Conservation (phyloP, 768 basidiomycete genomes). For the Flagelloscypha sp. region DNA sequence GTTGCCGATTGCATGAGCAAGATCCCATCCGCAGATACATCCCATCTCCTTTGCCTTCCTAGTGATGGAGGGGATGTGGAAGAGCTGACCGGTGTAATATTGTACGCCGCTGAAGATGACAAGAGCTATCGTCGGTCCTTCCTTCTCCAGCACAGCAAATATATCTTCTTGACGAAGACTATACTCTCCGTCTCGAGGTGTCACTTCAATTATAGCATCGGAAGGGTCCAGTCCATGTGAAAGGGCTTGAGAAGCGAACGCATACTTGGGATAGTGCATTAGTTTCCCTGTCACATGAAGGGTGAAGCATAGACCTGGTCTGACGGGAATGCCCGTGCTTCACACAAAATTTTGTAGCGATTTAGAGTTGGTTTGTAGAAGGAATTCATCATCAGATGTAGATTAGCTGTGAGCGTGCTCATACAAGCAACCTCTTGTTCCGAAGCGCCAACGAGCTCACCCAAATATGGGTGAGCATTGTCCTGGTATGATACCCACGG, state of each 20-base stretch:
- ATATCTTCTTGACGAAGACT: conserved; percentile 87
- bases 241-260: conserved; percentile 84
- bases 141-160: conserved; percentile 57
- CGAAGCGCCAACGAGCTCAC: conserved; percentile 78
- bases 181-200: conserved; percentile 78
- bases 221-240: conserved; percentile 72
- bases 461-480: conserved; percentile 63
- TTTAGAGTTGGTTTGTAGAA: conserved; percentile 86
- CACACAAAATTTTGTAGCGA: conserved; percentile 92
- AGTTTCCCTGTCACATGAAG: no score
- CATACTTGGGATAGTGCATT: conserved; percentile 61
- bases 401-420: conserved; percentile 89
- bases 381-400: conserved; percentile 89
- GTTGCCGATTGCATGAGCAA: conserved; percentile 93
- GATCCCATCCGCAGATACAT: conserved; percentile 91
- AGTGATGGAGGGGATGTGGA: conserved; percentile 82
- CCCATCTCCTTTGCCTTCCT: conserved; percentile 80
- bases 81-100: conserved; percentile 95
- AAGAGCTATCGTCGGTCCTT: conserved; percentile 75
- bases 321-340: conserved; percentile 90
- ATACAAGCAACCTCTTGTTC: conserved; percentile 92
- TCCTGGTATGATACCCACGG: conserved; percentile 79
- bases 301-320: no score
- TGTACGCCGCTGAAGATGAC: conserved; percentile 92
- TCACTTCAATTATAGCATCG: conserved; percentile 67